These are phyloP conservation scores for Colletotrichum liriopes DNA, from an alignment of 2,329 filamentous ascomycete genomes.

Conservation along the genomic window DNA sequence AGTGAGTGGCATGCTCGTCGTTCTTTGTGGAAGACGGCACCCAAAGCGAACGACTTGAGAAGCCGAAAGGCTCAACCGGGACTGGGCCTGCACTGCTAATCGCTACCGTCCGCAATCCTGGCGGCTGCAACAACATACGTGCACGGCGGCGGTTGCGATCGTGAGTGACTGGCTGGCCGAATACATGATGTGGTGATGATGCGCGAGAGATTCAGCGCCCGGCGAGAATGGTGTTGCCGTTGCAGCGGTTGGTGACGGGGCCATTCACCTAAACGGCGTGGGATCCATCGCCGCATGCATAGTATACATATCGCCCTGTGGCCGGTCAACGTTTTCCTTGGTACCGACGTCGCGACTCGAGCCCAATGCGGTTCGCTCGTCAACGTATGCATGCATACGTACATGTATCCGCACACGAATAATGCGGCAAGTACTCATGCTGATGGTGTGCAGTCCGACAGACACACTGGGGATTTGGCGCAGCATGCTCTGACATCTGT, in stretches of 20 bases:
- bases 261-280: conserved; percentile 19
- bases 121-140: neutral
- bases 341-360: conserved; percentile 40
- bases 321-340: conserved; percentile 29
- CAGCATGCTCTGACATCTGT: conserved; percentile 12
- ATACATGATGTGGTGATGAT: no score
- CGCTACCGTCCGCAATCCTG: neutral
- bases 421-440: conserved; percentile 12
- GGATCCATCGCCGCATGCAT: conserved; percentile 22
- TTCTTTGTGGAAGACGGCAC: neutral
- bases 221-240: conserved; percentile 10
- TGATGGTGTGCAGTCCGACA: conserved; percentile 17
- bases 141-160: neutral
- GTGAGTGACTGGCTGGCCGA: neutral
- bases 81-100: neutral
- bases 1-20: neutral
- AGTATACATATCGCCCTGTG: neutral
- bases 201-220: neutral
- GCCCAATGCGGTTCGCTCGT: conserved; percentile 38
- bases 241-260: conserved; percentile 12
- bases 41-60: neutral
- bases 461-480: conserved; percentile 2
- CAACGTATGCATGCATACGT: conserved; percentile 31
- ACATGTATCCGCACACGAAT: conserved; percentile 18
- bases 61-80: neutral